A percentile compares a stretch with the other conserved stretches of the same genome.
Conservation (phyloP, 345 rosid genomes). For the Noccaea caerulescens region DNA sequence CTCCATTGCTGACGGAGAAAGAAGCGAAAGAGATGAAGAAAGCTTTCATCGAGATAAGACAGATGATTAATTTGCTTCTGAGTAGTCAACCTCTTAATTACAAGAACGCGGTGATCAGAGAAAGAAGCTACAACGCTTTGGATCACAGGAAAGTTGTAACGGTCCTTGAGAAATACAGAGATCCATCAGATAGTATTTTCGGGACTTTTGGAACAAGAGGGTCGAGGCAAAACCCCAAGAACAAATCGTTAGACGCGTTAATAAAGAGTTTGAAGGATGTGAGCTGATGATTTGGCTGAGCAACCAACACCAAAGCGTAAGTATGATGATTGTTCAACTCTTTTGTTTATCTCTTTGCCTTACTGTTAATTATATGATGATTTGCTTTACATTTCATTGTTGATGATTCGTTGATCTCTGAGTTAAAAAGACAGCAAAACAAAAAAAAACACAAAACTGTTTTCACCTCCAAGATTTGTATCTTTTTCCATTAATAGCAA, state of each 20-base stretch:
- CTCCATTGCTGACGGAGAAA: slow-evolving; percentile 69
- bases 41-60: slow-evolving; percentile 82
- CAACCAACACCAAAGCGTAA: slow-evolving; percentile 40
- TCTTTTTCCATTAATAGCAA: slow-evolving; percentile 14
- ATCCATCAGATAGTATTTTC: slow-evolving; percentile 85
- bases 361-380: slow-evolving; percentile 46
- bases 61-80: slow-evolving; percentile 77
- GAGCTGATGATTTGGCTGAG: slow-evolving; percentile 48
- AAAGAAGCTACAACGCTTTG: slow-evolving; percentile 78
- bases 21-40: slow-evolving; percentile 80
- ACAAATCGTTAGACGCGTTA: slow-evolving; percentile 86
- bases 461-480: slow-evolving; percentile 29
- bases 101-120: slow-evolving; percentile 82
- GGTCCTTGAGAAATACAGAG: slow-evolving; percentile 86
- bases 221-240: slow-evolving; percentile 81
- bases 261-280: slow-evolving; percentile 90
- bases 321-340: slow-evolving; percentile 19
- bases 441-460: slow-evolving; percentile 17
- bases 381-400: slow-evolving; percentile 44
- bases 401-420: slow-evolving; percentile 41
- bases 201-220: slow-evolving; percentile 94
- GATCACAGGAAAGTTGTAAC: slow-evolving; percentile 80
- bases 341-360: slow-evolving; percentile 29
- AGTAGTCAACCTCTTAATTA: slow-evolving; percentile 93
- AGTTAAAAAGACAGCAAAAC: background rate